phyloP scores from a whole-genome alignment of 148 eudicot species.

The Heliamphora exappendiculata region DNA sequence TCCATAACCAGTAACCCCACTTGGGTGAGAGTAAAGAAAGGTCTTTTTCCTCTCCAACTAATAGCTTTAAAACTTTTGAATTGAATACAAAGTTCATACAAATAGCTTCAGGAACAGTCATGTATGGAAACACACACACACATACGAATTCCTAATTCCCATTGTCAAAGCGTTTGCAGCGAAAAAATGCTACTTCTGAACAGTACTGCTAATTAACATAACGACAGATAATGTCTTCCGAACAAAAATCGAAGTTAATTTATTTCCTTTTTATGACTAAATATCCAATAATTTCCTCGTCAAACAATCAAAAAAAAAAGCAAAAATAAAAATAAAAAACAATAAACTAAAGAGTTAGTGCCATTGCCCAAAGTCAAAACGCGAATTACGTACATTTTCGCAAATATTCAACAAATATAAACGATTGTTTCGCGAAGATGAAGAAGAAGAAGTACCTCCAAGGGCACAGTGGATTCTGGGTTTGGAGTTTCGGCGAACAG shows the following conservation, averaged over 20 bases:
- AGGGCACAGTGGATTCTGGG: slow-evolving; percentile 18
- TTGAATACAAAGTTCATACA: too few species aligned
- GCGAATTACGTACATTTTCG: background rate
- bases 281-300: background rate
- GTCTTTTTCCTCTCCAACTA: too few species aligned
- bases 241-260: background rate
- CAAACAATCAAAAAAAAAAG: background rate
- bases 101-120: too few species aligned
- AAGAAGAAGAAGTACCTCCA: slow-evolving; percentile 13
- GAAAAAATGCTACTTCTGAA: background rate
- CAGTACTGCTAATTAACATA: too few species aligned
- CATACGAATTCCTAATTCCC: background rate
- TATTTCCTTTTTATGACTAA: background rate
- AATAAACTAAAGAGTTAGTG: background rate
- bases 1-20: too few species aligned
- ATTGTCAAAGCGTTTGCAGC: background rate
- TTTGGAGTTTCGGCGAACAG: slow-evolving; percentile 11
- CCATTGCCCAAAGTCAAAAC: background rate
- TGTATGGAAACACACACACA: background rate
- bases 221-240: too few species aligned
- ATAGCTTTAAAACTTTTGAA: too few species aligned
- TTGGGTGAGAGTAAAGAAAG: too few species aligned
- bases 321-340: background rate
- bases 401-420: background rate
- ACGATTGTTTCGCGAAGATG: background rate